phyloP scores from a whole-genome alignment of 2,329 filamentous ascomycete genomes.

The Eurotiales sp. region DNA sequence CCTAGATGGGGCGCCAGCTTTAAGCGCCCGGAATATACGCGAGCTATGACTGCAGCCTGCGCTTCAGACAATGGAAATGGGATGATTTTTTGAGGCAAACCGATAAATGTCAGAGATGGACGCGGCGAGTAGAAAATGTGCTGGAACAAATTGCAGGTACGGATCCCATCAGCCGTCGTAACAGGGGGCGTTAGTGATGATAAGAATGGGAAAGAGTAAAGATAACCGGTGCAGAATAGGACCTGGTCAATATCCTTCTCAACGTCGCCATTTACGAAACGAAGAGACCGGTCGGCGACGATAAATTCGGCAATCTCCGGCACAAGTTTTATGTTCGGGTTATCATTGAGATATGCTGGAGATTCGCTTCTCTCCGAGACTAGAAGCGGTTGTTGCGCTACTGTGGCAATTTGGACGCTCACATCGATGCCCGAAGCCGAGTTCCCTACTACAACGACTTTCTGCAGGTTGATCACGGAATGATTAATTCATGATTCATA shows the following conservation, averaged over 20 bases:
- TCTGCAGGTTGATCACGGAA: too few species aligned
- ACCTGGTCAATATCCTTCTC: slow-evolving; percentile 70
- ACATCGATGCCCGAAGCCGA: slow-evolving; percentile 83
- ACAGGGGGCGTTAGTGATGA: slow-evolving; percentile 50
- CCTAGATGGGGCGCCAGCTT: slow-evolving; percentile 57
- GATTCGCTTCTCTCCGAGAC: slow-evolving; percentile 57
- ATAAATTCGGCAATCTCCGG: slow-evolving; percentile 52
- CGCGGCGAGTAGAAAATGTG: slow-evolving; percentile 73
- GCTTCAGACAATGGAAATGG: slow-evolving; percentile 78
- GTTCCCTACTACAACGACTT: slow-evolving; percentile 79
- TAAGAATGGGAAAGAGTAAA: slow-evolving; percentile 77
- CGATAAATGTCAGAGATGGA: slow-evolving; percentile 74
- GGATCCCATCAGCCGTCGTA: slow-evolving; percentile 63
- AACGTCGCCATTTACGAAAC: slow-evolving; percentile 62
- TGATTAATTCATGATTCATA: too few species aligned
- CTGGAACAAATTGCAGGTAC: slow-evolving; percentile 69
- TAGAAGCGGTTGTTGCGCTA: slow-evolving; percentile 60
- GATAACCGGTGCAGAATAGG: slow-evolving; percentile 85
- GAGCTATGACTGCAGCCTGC: slow-evolving; percentile 72
- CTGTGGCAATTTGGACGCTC: slow-evolving; percentile 65
- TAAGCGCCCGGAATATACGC: slow-evolving; percentile 71
- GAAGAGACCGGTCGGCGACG: slow-evolving; percentile 52
- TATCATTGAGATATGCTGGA: slow-evolving; percentile 35
- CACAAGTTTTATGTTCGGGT: slow-evolving; percentile 53
- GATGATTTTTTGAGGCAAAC: slow-evolving; percentile 76